Base-by-base conservation (phyloP, 208 protist genomes). In the Crithidia thermophila region DNA sequence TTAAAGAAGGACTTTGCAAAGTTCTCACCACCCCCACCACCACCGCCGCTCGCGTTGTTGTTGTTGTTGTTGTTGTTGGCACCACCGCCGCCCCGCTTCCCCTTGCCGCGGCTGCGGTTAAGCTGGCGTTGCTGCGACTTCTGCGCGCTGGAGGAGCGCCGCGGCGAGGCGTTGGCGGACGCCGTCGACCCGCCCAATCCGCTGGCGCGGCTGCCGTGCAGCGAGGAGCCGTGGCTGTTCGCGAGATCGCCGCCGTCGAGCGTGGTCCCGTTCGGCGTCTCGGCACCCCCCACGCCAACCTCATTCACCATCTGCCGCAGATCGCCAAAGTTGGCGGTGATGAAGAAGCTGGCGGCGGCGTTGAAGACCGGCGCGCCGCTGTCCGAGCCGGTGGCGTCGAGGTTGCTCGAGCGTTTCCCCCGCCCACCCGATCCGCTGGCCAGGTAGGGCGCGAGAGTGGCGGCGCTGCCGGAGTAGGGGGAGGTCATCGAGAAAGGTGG, bases 1-100 rank as follows among this genome's bases (percentile, higher is more conserved):
- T 87, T 83, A 45, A 87, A 83, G 51, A 87, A 72, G 13, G 77
- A 81, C 43, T 83, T 82, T 21, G 81, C 81, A 16, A 87, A 82
- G 66, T 71, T 85, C 34, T 66, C 55, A 5, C 40, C 62, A 2
- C 62, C 62, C 18, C 59, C 52, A 14, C 50, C 36, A 52, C 27
- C 55, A 18, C 11, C n/a, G 46, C 4, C n/a, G 20, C 14, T 46
- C 30, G 18, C 20, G 28, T 16, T 10, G 2, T 36, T 49, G 16
- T 27, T 50, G 5, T 20, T 37, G 13, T 27, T n/a, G n/a, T n/a
- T n/a, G n/a, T n/a, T n/a, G n/a, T n/a, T n/a, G n/a, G n/a, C 18
- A 8, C 40, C 57, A 28, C 16, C 23, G 18, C 42, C 55, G 25
- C 42, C 43, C 11, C 56, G 47, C 39, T 59, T 53, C 4, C 43